phyloP scores from a whole-genome alignment of 106 monocot species.

The Dioscorea zingiberensis region DNA sequence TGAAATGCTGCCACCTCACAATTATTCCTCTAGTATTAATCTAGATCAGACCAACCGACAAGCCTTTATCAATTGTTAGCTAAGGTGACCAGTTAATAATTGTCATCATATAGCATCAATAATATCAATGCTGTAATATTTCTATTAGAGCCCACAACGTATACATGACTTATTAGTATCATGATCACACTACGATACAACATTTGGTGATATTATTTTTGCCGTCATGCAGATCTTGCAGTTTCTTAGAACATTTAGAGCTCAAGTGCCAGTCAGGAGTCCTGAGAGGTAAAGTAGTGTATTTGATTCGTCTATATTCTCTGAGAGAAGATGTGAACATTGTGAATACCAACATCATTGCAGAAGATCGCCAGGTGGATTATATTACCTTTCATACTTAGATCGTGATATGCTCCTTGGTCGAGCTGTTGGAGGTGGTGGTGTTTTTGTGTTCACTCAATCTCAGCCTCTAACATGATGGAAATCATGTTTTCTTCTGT shows the following conservation, averaged over 20 bases:
- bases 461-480: constrained; percentile 55
- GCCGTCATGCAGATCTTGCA: constrained; percentile 53
- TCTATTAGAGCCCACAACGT: too few relatives aligned
- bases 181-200: too few relatives aligned
- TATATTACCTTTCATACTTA: constrained; percentile 92
- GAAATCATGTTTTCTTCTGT: background rate
- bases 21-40: too few relatives aligned
- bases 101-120: too few relatives aligned
- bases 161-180: too few relatives aligned
- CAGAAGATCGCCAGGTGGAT: constrained; percentile 68
- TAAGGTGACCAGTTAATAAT: too few relatives aligned
- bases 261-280: constrained; percentile 50
- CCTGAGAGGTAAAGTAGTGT: constrained; percentile 42
- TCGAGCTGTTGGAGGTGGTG: constrained; percentile 77
- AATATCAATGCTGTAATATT: too few relatives aligned
- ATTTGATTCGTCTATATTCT: background rate
- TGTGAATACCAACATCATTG: constrained; percentile 1
- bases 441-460: constrained; percentile 79
- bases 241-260: constrained; percentile 57
- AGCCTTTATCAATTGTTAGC: too few relatives aligned
- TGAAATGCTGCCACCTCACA: too few relatives aligned
- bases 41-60: too few relatives aligned
- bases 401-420: constrained; percentile 92
- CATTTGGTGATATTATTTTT: background rate
- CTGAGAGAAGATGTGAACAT: background rate